Evolutionary conservation across 345 rosid species (phyloP).

Genomic region (Eutrema heterophyllum): DNA sequence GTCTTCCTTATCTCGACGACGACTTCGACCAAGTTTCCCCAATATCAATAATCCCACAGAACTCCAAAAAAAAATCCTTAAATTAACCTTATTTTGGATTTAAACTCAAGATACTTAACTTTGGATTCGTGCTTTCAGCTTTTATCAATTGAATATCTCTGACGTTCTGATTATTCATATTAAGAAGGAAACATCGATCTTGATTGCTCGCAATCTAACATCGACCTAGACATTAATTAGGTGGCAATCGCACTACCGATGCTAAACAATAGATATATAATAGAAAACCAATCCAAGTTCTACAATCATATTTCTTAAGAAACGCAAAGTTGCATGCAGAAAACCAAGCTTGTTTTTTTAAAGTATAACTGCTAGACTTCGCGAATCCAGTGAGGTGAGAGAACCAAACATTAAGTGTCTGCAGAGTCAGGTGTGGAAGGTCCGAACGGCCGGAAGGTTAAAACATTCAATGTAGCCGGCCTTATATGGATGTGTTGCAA

Average conservation of each 20-base stretch:
- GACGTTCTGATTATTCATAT: background rate
- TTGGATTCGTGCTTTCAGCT: conserved; percentile 7
- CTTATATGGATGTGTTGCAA: too few relatives aligned
- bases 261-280: background rate
- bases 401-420: too few relatives aligned
- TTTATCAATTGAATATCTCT: background rate
- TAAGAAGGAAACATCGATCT: background rate
- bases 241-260: background rate
- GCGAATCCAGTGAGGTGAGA: too few relatives aligned
- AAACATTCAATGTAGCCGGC: too few relatives aligned
- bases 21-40: conserved; percentile 2
- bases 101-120: background rate
- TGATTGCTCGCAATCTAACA: background rate
- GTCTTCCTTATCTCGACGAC: conserved; percentile 3
- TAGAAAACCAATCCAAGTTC: background rate
- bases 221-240: background rate
- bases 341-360: too few relatives aligned
- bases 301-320: too few relatives aligned
- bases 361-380: too few relatives aligned
- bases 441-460: too few relatives aligned
- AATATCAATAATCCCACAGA: background rate
- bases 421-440: too few relatives aligned
- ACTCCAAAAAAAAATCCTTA: background rate
- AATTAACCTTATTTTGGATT: background rate
- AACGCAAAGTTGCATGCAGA: too few relatives aligned